Base-by-base conservation (phyloP, 2,329 filamentous ascomycete species). In the Rhynchosporium agropyri region DNA sequence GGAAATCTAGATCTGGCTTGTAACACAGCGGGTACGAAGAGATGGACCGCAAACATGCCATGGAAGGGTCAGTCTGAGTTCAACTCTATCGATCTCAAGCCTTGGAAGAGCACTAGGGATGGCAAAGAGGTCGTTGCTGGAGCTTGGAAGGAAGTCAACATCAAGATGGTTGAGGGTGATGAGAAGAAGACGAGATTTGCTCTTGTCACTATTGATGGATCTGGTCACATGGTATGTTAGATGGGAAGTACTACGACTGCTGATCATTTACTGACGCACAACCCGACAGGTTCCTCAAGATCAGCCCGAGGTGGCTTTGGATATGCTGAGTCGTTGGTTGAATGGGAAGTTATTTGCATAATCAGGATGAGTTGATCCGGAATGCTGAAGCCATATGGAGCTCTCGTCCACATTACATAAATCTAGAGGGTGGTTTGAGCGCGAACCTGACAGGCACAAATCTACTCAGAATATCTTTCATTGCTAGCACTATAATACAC, bases 1-100 rank as follows among this genome's bases (percentile, higher is more conserved):
- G 83, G 83, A 38, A 84, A 86, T 70, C 75, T 84, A 62, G 84
- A 87, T 74, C 84, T 83, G 69, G 80, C 83, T 63, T 87, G 84
- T 74, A 86, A 86, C 71, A 71, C 70, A 3, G 67, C 68, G 2
- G 69, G 69, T 20, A 66, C 66, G 8, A 64, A 71, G 63, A 60
- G 76, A 33, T 79, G 75, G 75, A 76, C 77, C 20, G 75, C 74
- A 20, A 74, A 71, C 9, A 73, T 80, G 72, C 64, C 70, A 2
- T 81, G 79, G 79, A 78, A 76, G 58, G 78, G 78, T 0, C 78
- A 79, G 68, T 72, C 77, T 2, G 76, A 75, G 10, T 80, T 79
- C 68, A 74, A 73, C 0, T 70, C 75, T 6, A 72, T 77, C 67
- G 60, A 63, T 4, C 46, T 70, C 45, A 66, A 64, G 54, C 63